Percentiles rank a stretch among this genome's conserved stretches.
These are phyloP conservation scores for Crucihimalaya himalaica DNA, from an alignment of 345 rosid species.

Conservation along the genomic window DNA sequence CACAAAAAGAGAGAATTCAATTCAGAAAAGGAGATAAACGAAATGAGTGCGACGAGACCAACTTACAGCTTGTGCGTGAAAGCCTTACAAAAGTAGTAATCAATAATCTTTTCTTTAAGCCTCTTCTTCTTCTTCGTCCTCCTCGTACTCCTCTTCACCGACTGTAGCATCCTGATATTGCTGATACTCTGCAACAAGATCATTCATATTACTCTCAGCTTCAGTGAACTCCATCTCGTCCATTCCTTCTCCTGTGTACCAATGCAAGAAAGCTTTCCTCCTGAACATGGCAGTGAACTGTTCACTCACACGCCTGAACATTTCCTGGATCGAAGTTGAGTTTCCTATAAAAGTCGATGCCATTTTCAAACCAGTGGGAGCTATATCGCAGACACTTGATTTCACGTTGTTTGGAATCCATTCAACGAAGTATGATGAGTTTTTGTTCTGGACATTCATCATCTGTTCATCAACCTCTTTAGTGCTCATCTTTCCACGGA, in stretches of 20 bases:
- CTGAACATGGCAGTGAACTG: slow-evolving; percentile 42
- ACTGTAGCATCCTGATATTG: slow-evolving; percentile 45
- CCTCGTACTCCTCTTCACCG: slow-evolving; percentile 40
- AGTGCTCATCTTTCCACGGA: slow-evolving; percentile 50
- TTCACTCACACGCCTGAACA: slow-evolving; percentile 43
- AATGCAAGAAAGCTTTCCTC: slow-evolving; percentile 42
- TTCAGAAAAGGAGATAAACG: slow-evolving; percentile 27
- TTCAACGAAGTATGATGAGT: slow-evolving; percentile 42
- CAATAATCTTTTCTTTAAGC: slow-evolving; percentile 26
- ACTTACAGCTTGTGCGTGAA: slow-evolving; percentile 13
- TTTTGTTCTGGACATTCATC: slow-evolving; percentile 44
- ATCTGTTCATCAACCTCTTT: slow-evolving; percentile 43
- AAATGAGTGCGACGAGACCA: slow-evolving; percentile 3
- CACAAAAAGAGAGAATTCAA: slow-evolving; percentile 33
- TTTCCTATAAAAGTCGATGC: slow-evolving; percentile 39
- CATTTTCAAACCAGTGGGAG: slow-evolving; percentile 43
- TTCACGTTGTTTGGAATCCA: slow-evolving; percentile 45
- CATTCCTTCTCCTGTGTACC: slow-evolving; percentile 45
- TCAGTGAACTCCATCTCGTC: slow-evolving; percentile 43
- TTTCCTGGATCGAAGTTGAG: slow-evolving; percentile 41
- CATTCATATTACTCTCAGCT: slow-evolving; percentile 45
- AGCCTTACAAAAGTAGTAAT: slow-evolving; percentile 30
- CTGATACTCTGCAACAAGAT: slow-evolving; percentile 44
- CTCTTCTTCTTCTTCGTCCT: slow-evolving; percentile 35
- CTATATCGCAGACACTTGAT: slow-evolving; percentile 44